Evolutionary conservation across 495 filamentous ascomycete genomes (phyloP).

Genomic region (Penicillium herquei): DNA sequence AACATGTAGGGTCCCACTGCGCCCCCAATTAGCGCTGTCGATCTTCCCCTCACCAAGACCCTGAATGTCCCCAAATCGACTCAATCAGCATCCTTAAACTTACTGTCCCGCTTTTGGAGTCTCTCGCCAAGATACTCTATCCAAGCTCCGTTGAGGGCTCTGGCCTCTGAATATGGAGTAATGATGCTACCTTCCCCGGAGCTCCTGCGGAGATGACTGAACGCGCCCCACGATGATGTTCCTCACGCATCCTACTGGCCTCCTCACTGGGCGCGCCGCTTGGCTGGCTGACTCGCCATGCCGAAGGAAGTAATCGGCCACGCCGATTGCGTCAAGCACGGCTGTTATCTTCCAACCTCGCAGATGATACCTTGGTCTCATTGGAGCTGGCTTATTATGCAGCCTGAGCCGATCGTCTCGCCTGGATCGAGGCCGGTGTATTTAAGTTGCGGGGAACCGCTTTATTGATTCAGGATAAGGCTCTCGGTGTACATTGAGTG

Average conservation of each 20-base stretch:
- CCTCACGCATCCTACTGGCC: slow-evolving; percentile 2
- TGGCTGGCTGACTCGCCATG: slow-evolving; percentile 3
- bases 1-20: neutral
- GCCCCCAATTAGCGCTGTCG: neutral
- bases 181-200: slow-evolving; percentile 22
- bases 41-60: slow-evolving; percentile 4
- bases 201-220: slow-evolving; percentile 24
- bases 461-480: no score
- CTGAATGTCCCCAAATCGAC: neutral
- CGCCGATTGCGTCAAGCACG: neutral
- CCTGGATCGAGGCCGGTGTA: neutral
- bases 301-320: slow-evolving; percentile 4
- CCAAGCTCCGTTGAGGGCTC: neutral
- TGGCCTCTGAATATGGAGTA: slow-evolving; percentile 1
- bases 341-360: neutral
- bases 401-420: neutral
- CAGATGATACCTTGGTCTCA: neutral
- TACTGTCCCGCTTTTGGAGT: neutral
- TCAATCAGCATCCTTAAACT: neutral
- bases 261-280: neutral
- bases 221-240: slow-evolving; percentile 9
- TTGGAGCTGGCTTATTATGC: neutral
- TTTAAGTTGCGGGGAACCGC: neutral
- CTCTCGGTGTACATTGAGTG: no score
- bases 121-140: neutral